Evolutionary conservation across 192 early-diverging fungal species (phyloP), one percentile per base, ranked within the genome.

Genomic region (Linnemannia exigua): DNA sequence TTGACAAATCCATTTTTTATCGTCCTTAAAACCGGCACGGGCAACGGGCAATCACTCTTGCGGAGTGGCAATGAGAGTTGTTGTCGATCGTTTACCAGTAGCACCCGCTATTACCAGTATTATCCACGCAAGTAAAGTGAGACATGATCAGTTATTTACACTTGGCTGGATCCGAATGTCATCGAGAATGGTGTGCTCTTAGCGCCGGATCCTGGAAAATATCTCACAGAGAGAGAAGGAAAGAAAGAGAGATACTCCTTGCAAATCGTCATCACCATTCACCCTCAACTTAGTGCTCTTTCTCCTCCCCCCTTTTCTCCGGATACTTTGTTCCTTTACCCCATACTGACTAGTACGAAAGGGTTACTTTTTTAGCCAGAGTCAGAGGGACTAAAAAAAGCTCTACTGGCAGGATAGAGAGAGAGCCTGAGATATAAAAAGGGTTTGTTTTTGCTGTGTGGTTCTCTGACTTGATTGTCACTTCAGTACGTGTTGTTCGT

Each of bases 171-270:
- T 31, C 58, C 31, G 58, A 63, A 63, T 63, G 15, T 63, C 41
- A 44, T 14, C 25, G 28, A 25, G 58, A 28, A 63, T 63, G 58
- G 31, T 63, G 58, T 63, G 58, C 58, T 63, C 58, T 63, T 63
- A 63, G 58, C 58, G 58, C 58, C 58, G 58, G 58, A 63, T 63
- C 58, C 58, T 63, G 58, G 58, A 63, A 63, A 63, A 63, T 58
- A 22, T 54, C 52, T 20, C 14, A 3, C 25, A 63, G 28, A 63
- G 8, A 11, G 58, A n/a, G 22, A 25, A 22, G 41, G 41, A 44
- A 44, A n/a, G n/a, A n/a, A n/a, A 46, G 50, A 51, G 52, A 54
- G 52, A 63, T 31, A 63, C 58, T 31, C 28, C 58, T 44, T 9
- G 3, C 9, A n/a, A 3, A 31, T n/a, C 58, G 14, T 63, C 58